Conservation (phyloP, 352 stramenopile genomes). For the Phytophthora idaei region DNA sequence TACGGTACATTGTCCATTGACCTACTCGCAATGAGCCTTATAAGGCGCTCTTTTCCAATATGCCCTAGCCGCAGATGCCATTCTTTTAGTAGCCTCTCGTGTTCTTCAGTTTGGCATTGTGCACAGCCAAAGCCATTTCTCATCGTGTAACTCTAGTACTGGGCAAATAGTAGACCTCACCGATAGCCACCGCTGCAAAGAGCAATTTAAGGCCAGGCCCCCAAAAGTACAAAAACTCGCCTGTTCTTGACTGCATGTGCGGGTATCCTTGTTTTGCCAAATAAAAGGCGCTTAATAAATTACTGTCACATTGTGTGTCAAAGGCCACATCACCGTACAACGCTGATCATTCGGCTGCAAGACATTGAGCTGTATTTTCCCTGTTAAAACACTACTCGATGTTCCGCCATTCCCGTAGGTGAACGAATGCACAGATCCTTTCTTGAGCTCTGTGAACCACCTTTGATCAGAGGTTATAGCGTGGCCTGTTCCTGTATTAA, state of each 20-base stretch:
- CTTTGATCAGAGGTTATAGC: not conserved
- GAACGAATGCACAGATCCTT: not conserved
- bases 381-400: not conserved
- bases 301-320: slow-evolving; percentile 2
- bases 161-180: slow-evolving; percentile 1
- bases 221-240: not conserved
- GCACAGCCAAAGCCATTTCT: not conserved
- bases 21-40: not conserved
- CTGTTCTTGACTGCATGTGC: slow-evolving; percentile 1
- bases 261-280: slow-evolving; percentile 1
- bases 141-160: not conserved
- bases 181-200: slow-evolving; percentile 7
- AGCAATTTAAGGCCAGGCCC: not conserved
- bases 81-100: slow-evolving; percentile 1
- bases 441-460: not conserved
- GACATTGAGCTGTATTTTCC: no score
- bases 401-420: not conserved
- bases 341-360: not conserved
- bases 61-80: slow-evolving; percentile 13
- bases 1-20: not conserved
- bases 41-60: slow-evolving; percentile 1
- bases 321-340: not conserved
- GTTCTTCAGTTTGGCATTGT: not conserved
- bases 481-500: not conserved
- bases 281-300: slow-evolving; percentile 4